These are phyloP conservation scores for Fusarium torulosum DNA, from an alignment of 2,329 filamentous ascomycete genomes.

Conservation along the genomic window DNA sequence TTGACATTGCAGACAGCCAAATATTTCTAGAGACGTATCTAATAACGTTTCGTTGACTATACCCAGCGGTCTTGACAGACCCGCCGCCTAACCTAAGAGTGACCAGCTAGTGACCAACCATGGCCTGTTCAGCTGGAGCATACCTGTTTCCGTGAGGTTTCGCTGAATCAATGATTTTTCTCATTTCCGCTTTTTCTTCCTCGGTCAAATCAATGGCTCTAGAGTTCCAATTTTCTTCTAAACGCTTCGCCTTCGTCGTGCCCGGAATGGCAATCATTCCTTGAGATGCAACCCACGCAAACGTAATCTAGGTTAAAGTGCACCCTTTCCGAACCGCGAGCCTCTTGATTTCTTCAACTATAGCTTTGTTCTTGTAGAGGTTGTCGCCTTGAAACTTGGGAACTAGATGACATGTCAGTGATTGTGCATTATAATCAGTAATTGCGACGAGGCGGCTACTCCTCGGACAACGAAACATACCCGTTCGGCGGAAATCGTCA, in stretches of 20 bases:
- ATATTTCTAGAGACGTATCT: too few relatives aligned
- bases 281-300: slow-evolving; percentile 8
- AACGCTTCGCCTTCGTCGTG: slow-evolving; percentile 1
- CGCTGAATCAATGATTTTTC: neutral
- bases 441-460: too few relatives aligned
- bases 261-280: slow-evolving; percentile 18
- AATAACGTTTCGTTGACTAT: too few relatives aligned
- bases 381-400: slow-evolving; percentile 16
- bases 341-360: slow-evolving; percentile 10
- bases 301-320: neutral
- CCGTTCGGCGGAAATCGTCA: slow-evolving; percentile 1
- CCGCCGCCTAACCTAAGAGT: too few relatives aligned
- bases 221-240: slow-evolving; percentile 8
- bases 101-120: slow-evolving; percentile 15
- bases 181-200: neutral
- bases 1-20: too few relatives aligned
- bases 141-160: slow-evolving; percentile 10
- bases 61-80: too few relatives aligned
- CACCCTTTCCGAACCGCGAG: neutral
- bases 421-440: too few relatives aligned
- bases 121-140: neutral
- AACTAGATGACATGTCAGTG: too few relatives aligned
- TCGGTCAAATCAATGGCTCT: neutral
- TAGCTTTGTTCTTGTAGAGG: slow-evolving; percentile 7
- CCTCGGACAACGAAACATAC: too few relatives aligned